Base-by-base conservation (phyloP, 108 stramenopile species). In the Nitzschia sp. region DNA sequence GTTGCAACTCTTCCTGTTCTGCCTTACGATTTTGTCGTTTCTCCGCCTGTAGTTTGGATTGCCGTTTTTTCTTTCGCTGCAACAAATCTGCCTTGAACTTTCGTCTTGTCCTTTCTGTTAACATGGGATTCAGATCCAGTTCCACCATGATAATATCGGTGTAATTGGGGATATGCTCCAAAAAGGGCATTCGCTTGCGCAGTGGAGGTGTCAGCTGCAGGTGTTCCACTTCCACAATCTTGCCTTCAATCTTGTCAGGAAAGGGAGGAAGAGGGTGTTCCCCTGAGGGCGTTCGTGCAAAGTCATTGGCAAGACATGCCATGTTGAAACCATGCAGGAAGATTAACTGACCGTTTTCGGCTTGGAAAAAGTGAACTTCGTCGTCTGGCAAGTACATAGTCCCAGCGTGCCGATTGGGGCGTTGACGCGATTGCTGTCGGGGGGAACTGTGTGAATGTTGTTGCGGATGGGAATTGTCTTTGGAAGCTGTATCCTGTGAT, bases 241-340 rank as follows among this genome's bases (percentile, higher is more conserved):
- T 71, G 41, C 85, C 92, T 21, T 78, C 59, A 34, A 93, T 55
- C 0, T 57, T 34, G 76, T 93, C 92, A n/a, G 92, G 89, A 41
- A 90, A 70, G 7, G 87, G 89, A 29, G 51, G 48, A 44, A 61
- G 43, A 38, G 67, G 50, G 53, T 46, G 21, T 50, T 54, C 63
- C 41, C 11, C 9, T 7, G 48, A 38, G n/a, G 57, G 53, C 53
- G 39, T 60, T 54, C 52, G 61, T 0, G 74, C 76, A 65, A 88
- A 93, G 58, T 93, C 92, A 8, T 78, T 14, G 21, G 63, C 48
- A 17, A 93, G 62, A 72, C 87, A 93, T 0, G 72, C 77, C 68
- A 90, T 79, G 70, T 93, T 86, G 74, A 93, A 83, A 0, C 87
- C 82, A 52, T 77, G 83, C 8, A 93, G 66, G 72, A 87, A 93